Evolutionary conservation across 208 protist genomes (phyloP), one percentile per base, ranked within the genome.

Genomic region (Trypanosoma platydactyli): DNA sequence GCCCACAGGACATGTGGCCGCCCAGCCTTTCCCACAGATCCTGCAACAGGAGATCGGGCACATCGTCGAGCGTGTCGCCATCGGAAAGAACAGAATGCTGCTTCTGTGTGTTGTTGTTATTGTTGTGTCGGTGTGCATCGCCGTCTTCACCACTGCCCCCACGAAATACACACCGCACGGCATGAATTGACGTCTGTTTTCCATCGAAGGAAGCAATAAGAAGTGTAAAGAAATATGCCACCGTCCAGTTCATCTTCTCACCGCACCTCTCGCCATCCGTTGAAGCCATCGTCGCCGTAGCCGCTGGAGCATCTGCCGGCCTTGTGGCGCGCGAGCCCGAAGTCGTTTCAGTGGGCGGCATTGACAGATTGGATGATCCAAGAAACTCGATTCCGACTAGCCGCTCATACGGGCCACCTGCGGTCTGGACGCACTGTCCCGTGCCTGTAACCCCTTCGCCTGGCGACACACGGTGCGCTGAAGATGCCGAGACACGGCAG

Each of bases 321-420:
- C 40, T 27, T 11, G 35, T 46, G 4, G 18, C 25, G 11, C 3
- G 5, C 18, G 42, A 56, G 5, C 30, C 29, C 3, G 20, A 66
- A n/a, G 35, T 18, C 25, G 41, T 52, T 24, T 64, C 48, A 4
- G n/a, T 20, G 1, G 41, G 60, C 2, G 48, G 9, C 1, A 29
- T 18, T n/a, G 33, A 42, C 7, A 48, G 29, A 7, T 55, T 42
- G 11, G 46, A 29, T 6, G 62, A 67, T 9, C 62, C 62, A 15
- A 67, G 33, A 35, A 67, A 67, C 51, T 67, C 62, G 1, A 67
- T 50, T 58, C 62, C 62, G 35, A 67, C 62, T 3, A 67, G n/a
- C 16, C 62, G 27, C 40, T 61, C 64, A 71, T 63, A 71, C 12
- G 24, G 12, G 52, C 29, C 52, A 40, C 11, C 18, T 24, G 55